Evolutionary conservation across 1,284 basidiomycete species (phyloP), one percentile per base, ranked within the genome.

Genomic region (Cronartium ribicola): DNA sequence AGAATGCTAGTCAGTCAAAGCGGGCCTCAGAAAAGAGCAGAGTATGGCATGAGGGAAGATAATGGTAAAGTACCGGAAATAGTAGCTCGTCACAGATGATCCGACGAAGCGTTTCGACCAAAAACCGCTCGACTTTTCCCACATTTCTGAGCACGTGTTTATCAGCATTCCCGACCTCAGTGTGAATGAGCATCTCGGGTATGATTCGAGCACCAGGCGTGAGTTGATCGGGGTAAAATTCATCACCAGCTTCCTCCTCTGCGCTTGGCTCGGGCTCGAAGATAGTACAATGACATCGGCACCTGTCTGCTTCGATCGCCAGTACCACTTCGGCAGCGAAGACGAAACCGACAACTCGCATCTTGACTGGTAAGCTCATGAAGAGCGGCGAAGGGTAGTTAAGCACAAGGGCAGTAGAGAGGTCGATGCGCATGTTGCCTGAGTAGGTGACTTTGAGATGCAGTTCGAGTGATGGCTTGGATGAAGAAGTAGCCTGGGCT

Each of bases 121-220:
- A 91, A 81, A 98, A 98, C 72, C 90, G 85, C 82, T 98, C 96
- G 43, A 99, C 92, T 77, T 96, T 89, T 3, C 92, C 94, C 20
- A 98, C 96, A 78, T 99, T 98, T 81, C 93, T 91, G 78, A 99
- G 81, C 2, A 96, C 91, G 83, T 98, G 94, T 78, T 94, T 96
- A 80, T 97, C 94, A 39, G 89, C 85, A 84, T 97, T 92, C 0
- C 96, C 96, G 67, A 99, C 95, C 83, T 96, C 92, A 80, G 90
- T 92, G 82, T 99, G 95, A 80, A 99, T 94, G 78, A 89, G 87
- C 73, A 98, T 89, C n/a, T 88, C 87, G 0, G 92, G 92, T n/a
- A 99, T 83, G 39, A 99, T 83, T 36, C 91, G 86, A 78, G 91
- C 88, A 0, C 94, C 95, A 44, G 65, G 57, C 2, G 59, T 46